Percentiles rank a stretch among this genome's conserved stretches.
phyloP scores from a whole-genome alignment of 345 rosid species.

The Ceriops tagal region DNA sequence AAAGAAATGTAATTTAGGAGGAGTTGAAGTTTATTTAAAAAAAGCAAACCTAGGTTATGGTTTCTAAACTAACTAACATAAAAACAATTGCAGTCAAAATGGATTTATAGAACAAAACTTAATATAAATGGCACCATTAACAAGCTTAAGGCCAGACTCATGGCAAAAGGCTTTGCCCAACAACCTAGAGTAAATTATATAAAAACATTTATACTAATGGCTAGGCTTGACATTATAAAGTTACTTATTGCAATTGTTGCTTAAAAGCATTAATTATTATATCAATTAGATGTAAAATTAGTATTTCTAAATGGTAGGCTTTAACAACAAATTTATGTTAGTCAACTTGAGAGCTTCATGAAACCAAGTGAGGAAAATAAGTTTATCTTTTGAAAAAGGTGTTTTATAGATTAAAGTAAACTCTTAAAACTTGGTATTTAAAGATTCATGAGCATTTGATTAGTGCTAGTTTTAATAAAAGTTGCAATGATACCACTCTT shows the following conservation, averaged over 20 bases:
- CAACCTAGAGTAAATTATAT: background rate
- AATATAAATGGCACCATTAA: background rate
- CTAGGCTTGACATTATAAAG: background rate
- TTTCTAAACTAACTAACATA: no score
- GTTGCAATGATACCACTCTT: background rate
- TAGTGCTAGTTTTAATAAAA: background rate
- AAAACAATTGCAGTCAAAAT: no score
- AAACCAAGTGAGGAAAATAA: background rate
- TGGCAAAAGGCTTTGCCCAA: background rate
- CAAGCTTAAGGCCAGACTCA: background rate
- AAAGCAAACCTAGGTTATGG: no score
- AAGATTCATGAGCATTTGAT: background rate
- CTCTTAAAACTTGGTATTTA: background rate
- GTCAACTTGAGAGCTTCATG: background rate
- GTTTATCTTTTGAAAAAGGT: background rate
- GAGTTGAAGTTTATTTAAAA: background rate
- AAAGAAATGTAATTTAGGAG: no score
- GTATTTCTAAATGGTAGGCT: background rate
- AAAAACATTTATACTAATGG: background rate
- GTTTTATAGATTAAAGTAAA: background rate
- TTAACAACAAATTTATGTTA: background rate
- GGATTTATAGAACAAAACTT: background rate
- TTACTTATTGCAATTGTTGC: background rate
- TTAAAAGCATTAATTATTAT: background rate
- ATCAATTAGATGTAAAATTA: background rate